These are phyloP conservation scores for Mycena vulgaris DNA, from an alignment of 768 basidiomycete species.

Conservation along the genomic window DNA sequence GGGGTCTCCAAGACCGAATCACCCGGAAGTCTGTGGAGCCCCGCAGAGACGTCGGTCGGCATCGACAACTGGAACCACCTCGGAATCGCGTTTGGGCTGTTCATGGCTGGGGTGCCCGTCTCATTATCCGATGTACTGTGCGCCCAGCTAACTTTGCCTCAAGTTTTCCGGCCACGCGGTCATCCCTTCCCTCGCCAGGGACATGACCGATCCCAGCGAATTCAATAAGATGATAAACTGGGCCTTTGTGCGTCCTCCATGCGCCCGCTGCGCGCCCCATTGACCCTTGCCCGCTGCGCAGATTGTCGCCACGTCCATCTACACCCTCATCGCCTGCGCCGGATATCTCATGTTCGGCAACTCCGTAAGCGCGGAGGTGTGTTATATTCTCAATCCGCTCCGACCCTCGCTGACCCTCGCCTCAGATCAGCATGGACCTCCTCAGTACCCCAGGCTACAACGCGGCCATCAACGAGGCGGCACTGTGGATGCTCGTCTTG, in stretches of 20 bases:
- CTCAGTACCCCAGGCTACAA: conserved; percentile 85
- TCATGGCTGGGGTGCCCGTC: conserved; percentile 90
- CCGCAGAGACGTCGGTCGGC: conserved; percentile 76
- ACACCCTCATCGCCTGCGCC: conserved; percentile 78
- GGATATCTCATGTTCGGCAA: conserved; percentile 96
- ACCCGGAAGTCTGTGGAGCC: conserved; percentile 88
- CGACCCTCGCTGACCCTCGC: not conserved
- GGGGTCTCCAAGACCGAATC: conserved; percentile 80
- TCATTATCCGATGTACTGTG: not conserved
- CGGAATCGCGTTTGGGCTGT: conserved; percentile 88
- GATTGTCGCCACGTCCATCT: conserved; percentile 76
- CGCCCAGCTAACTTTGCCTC: not conserved
- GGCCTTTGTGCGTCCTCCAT: conserved; percentile 78
- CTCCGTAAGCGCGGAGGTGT: conserved; percentile 86
- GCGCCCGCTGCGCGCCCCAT: not conserved
- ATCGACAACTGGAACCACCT: conserved; percentile 71
- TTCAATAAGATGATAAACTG: conserved; percentile 90
- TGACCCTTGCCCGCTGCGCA: conserved; percentile 45
- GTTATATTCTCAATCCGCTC: not conserved
- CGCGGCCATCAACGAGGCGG: conserved; percentile 75
- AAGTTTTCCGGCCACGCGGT: conserved; percentile 95
- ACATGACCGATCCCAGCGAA: conserved; percentile 88
- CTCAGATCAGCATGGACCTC: conserved; percentile 89
- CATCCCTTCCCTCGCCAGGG: conserved; percentile 90
- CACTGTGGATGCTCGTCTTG: conserved; percentile 90